A percentile compares a stretch with the other conserved stretches of the same genome.
phyloP scores from a whole-genome alignment of 768 basidiomycete species.

The Butyriboletus loyo region DNA sequence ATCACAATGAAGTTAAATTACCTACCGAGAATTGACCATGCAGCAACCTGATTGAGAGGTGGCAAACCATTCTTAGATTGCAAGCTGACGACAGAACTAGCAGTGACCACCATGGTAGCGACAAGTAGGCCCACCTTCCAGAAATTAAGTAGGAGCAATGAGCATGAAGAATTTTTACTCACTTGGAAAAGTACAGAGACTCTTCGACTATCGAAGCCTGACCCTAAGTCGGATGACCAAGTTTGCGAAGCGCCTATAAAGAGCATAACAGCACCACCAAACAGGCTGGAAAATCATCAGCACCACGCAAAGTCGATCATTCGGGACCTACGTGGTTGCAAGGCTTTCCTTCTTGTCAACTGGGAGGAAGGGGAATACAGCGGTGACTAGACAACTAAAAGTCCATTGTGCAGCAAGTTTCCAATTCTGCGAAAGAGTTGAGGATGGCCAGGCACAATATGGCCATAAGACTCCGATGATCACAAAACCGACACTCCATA shows the following conservation, averaged over 20 bases:
- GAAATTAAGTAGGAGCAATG: neutral
- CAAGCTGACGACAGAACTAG: slow-evolving; percentile 55
- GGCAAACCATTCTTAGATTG: slow-evolving; percentile 69
- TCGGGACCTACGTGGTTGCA: slow-evolving; percentile 51
- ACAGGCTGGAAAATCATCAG: slow-evolving; percentile 34
- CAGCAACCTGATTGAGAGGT: slow-evolving; percentile 50
- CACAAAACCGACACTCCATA: slow-evolving; percentile 70
- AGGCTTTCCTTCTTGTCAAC: slow-evolving; percentile 72
- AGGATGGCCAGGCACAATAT: slow-evolving; percentile 43
- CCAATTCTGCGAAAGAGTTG: slow-evolving; percentile 26
- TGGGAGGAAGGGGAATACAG: slow-evolving; percentile 66
- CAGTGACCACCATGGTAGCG: slow-evolving; percentile 50
- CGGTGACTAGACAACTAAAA: slow-evolving; percentile 48
- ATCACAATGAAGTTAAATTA: neutral
- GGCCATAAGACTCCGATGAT: slow-evolving; percentile 69
- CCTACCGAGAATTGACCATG: slow-evolving; percentile 67
- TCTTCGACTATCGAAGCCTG: neutral
- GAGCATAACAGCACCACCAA: slow-evolving; percentile 48
- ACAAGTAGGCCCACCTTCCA: slow-evolving; percentile 44
- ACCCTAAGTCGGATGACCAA: slow-evolving; percentile 3
- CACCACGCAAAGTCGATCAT: neutral
- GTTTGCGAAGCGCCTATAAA: slow-evolving; percentile 28
- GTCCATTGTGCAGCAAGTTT: slow-evolving; percentile 42
- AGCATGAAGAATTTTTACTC: neutral
- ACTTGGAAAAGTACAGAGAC: slow-evolving; percentile 24